Evolutionary conservation across 2,329 filamentous ascomycete species (phyloP), one percentile per base, ranked within the genome.

Genomic region (Phaeosphaeriaceae sp.): DNA sequence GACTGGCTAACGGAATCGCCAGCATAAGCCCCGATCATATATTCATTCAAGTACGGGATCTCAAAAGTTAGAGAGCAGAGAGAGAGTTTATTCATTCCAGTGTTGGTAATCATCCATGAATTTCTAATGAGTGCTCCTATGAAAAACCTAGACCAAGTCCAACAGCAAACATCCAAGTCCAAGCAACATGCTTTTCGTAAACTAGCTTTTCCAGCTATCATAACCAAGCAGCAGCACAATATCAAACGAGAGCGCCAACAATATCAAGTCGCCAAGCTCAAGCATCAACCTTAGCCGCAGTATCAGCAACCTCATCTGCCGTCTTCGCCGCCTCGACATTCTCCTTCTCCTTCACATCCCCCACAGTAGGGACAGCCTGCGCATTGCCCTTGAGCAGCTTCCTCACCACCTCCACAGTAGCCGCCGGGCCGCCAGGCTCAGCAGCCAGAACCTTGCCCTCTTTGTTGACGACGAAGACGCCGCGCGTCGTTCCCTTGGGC

Each of bases 391-490:
- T 77, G 40, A 80, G 87, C 44, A 97, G 79, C 73, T 87, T 87
- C 82, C 89, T 88, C 22, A 95, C 93, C 23, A 88, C 88, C 17
- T 91, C 88, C 26, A 94, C 85, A 5, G 94, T 97, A 10, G 85
- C 89, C 59, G 88, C 88, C 9, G 94, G 94, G 32, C 91, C 88
- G 59, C 93, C 94, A 1, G 89, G 78, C 80, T 94, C 86, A 35
- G 88, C 85, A 21, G 91, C 86, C 40, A 96, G 84, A 22, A 97
- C 88, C 78, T 94, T 93, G 58, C 93, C 94, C 23, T 84, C 76
- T 83, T 95, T 96, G 78, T 91, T 86, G 54, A 98, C 84, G 52
- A 92, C 91, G 69, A 97, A 96, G 42, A 98, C 93, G 65, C 94
- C 95, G 63, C 95, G 89, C 51, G 86, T 88, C 17, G 93, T 97